These are phyloP conservation scores for Lasiodiplodia citricola DNA, from an alignment of 2,329 filamentous ascomycete species.

Conservation along the genomic window DNA sequence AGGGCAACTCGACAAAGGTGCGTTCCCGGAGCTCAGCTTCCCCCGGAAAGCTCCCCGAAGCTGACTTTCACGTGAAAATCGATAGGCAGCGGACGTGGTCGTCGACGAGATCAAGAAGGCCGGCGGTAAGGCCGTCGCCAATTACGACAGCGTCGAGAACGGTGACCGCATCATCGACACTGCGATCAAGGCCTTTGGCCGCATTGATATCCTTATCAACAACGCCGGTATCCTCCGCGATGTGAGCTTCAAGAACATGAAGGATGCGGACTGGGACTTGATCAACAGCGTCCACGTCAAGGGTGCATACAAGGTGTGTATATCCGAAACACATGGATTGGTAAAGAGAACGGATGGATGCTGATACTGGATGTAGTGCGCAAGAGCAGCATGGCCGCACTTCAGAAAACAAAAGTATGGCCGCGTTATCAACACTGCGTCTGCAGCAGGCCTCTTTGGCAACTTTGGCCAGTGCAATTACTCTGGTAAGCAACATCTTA, in stretches of 20 bases:
- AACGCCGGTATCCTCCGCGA: slow-evolving; percentile 96
- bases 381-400: slow-evolving; percentile 92
- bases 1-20: slow-evolving; percentile 86
- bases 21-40: slow-evolving; percentile 31
- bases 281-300: slow-evolving; percentile 91
- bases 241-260: slow-evolving; percentile 98
- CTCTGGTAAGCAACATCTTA: slow-evolving; percentile 62
- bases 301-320: slow-evolving; percentile 79
- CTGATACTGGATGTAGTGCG: slow-evolving; percentile 59
- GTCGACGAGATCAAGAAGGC: slow-evolving; percentile 83
- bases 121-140: slow-evolving; percentile 94
- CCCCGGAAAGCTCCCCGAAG: background rate
- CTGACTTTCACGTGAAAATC: slow-evolving; percentile 23
- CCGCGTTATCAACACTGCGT: slow-evolving; percentile 93
- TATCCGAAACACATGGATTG: no score
- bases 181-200: slow-evolving; percentile 78
- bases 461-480: slow-evolving; percentile 97
- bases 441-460: slow-evolving; percentile 93
- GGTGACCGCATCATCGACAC: slow-evolving; percentile 94
- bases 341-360: background rate
- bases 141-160: slow-evolving; percentile 94
- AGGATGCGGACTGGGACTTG: slow-evolving; percentile 94
- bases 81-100: slow-evolving; percentile 78
- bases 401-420: slow-evolving; percentile 99
- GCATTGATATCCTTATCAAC: slow-evolving; percentile 95